Base-by-base conservation (phyloP, 129 eudicot species). In the Flaveria robusta region DNA sequence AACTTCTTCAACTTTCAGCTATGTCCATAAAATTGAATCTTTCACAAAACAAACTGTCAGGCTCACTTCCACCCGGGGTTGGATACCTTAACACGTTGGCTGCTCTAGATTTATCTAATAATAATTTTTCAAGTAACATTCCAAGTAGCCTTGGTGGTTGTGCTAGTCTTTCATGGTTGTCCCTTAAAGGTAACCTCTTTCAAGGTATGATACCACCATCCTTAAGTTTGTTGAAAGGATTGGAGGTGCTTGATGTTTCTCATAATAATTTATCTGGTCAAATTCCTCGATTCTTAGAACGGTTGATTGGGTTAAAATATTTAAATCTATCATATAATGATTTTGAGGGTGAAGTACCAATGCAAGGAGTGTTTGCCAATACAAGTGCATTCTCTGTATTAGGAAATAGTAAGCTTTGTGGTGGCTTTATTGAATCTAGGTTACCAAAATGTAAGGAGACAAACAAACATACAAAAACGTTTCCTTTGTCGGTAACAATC, bases 141-240 rank as follows among this genome's bases (percentile, higher is more conserved):
- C 79, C 79, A 42, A 26, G 4, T 26, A 43, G 46, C 16, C 59
- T 75, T 39, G 69, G 56, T 56, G 69, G 41, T 41, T 74, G 70
- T 49, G 13, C 9, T 12, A 37, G 70, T 24, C 58, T 37, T 41
- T 39, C 14, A 26, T 2, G 27, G 10, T 52, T 71, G 18, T 52
- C 41, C 16, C 62, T 72, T 0, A 18, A 18, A 10, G 66, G 66
- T 0, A 72, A 72, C 34, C 10, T 4, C 12, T 72, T 72, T 52
- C 31, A 54, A 52, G 77, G 77, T 34, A 34, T 14, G 34, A 72
- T 72, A 54, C 77, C 71, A 9, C 22, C 27, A 75, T 75, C 77
- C 34, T 54, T 72, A 46, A 23, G 42, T 47, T 70, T 59, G 7
- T 26, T 70, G 9, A 46, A 29, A 70, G 59, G 74, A 70, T 13